phyloP scores from a whole-genome alignment of 176 grass and related monocot genomes.

The Stipa capillata region DNA sequence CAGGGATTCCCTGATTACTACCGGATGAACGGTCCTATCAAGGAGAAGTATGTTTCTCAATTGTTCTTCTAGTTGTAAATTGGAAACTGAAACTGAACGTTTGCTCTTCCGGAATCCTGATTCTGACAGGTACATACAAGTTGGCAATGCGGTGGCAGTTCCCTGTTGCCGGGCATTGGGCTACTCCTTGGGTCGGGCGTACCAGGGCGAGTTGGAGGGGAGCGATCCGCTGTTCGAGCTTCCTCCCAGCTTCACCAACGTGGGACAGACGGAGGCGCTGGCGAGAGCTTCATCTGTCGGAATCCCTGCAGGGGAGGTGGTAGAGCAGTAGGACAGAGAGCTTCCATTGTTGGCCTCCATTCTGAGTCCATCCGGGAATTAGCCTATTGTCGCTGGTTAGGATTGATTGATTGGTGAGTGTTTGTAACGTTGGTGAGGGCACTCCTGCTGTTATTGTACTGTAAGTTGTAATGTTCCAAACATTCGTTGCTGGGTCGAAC shows the following conservation, averaged over 20 bases:
- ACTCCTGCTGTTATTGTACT: too few relatives aligned
- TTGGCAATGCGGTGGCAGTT: conserved; percentile 41
- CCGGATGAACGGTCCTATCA: conserved; percentile 24
- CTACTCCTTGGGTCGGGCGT: conserved; percentile 25
- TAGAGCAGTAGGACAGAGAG: neutral
- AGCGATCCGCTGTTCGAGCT: neutral
- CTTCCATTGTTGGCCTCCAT: neutral
- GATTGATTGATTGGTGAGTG: neutral
- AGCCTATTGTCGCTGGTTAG: neutral
- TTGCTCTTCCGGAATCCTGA: neutral
- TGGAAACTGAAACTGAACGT: neutral
- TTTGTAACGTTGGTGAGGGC: too few relatives aligned
- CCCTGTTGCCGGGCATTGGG: conserved; percentile 40
- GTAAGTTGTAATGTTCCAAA: too few relatives aligned
- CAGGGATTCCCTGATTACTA: conserved; percentile 80
- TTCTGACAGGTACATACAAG: conserved; percentile 29
- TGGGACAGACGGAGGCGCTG: neutral
- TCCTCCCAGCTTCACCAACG: conserved; percentile 8
- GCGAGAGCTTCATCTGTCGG: neutral
- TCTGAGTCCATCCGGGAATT: too few relatives aligned
- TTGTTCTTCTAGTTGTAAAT: too few relatives aligned
- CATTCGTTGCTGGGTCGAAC: too few relatives aligned
- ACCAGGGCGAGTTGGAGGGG: conserved; percentile 8
- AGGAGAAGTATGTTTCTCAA: conserved; percentile 35
- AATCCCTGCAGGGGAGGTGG: conserved; percentile 19